Evolutionary conservation across 2,329 filamentous ascomycete genomes (phyloP), one percentile per base, ranked within the genome.

Genomic region (Ascochyta fabae): DNA sequence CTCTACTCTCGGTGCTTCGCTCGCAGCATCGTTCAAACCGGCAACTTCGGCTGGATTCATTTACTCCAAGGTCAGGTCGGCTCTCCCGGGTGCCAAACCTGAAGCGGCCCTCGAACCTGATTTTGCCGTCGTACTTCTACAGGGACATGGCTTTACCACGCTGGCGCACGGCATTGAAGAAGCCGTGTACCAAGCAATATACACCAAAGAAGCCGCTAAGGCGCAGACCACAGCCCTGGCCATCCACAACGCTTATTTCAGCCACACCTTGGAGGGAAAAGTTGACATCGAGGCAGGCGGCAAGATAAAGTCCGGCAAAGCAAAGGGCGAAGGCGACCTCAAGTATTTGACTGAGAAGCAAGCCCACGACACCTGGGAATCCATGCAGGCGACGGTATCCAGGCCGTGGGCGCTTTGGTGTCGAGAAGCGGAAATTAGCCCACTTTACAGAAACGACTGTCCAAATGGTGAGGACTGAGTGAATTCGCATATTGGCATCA

Each of bases 101-200:
- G 73, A 75, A 47, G 65, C 70, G 2, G 60, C 64, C 9, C 57
- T 70, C 13, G 67, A 73, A 26, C 75, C 75, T 1, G 67, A 75
- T 36, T 70, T 76, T 52, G 62, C 69, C 2, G 71, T 75, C 7
- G 69, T 77, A 8, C 61, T 78, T 19, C 77, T 80, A 69, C 77
- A 78, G 48, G 73, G 75, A 1, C 79, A 81, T 56, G 79, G 79
- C 23, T 80, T 81, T 56, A 78, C 78, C 1, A 77, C 74, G 10
- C 66, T 75, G 0, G 79, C 77, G 0, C 64, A 68, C 2, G 70
- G 72, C 8, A 77, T 81, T 50, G 75, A 80, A 60, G 77, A 79
- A 59, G 77, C 74, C 0, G 79, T 81, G 0, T 80, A 75, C 56
- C 75, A 79, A 48, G 75, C 78, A 1, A 75, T 80, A 19, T 81